Conservation (phyloP, 306 rosid genomes). For the Purshia tridentata region DNA sequence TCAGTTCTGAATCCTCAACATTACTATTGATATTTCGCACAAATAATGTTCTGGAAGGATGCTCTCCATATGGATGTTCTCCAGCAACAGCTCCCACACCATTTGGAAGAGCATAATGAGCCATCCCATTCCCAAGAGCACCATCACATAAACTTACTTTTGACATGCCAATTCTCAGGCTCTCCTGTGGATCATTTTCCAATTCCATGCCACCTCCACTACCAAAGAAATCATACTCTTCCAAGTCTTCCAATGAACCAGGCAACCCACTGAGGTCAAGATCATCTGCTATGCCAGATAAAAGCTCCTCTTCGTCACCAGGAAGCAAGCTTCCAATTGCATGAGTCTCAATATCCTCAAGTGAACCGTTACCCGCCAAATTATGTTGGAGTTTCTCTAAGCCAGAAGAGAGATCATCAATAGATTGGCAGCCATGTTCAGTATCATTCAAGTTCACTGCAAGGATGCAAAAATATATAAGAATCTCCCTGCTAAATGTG, state of each 20-base stretch:
- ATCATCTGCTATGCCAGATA: slow-evolving; percentile 75
- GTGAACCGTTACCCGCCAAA: slow-evolving; percentile 41
- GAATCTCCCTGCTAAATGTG: slow-evolving; percentile 2
- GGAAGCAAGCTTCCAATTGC: slow-evolving; percentile 63
- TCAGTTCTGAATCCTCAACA: slow-evolving; percentile 88
- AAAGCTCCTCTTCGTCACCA: slow-evolving; percentile 74
- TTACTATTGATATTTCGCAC: slow-evolving; percentile 91
- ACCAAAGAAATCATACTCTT: slow-evolving; percentile 75
- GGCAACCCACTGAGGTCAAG: slow-evolving; percentile 82
- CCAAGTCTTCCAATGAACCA: slow-evolving; percentile 76
- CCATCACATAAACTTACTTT: slow-evolving; percentile 60
- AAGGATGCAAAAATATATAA: slow-evolving; percentile 30
- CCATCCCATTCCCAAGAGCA: slow-evolving; percentile 49
- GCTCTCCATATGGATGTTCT: slow-evolving; percentile 95
- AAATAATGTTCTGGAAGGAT: slow-evolving; percentile 91
- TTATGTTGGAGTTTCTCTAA: slow-evolving; percentile 45
- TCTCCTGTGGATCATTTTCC: slow-evolving; percentile 64
- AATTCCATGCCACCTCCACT: slow-evolving; percentile 91
- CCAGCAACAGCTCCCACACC: slow-evolving; percentile 83
- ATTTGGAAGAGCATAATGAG: slow-evolving; percentile 55
- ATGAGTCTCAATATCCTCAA: slow-evolving; percentile 46
- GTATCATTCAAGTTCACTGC: slow-evolving; percentile 68
- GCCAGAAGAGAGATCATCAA: slow-evolving; percentile 52
- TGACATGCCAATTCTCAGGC: slow-evolving; percentile 50
- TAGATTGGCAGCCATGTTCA: slow-evolving; percentile 42